phyloP scores from a whole-genome alignment of 495 filamentous ascomycete genomes.

The Xylaria intraflava region DNA sequence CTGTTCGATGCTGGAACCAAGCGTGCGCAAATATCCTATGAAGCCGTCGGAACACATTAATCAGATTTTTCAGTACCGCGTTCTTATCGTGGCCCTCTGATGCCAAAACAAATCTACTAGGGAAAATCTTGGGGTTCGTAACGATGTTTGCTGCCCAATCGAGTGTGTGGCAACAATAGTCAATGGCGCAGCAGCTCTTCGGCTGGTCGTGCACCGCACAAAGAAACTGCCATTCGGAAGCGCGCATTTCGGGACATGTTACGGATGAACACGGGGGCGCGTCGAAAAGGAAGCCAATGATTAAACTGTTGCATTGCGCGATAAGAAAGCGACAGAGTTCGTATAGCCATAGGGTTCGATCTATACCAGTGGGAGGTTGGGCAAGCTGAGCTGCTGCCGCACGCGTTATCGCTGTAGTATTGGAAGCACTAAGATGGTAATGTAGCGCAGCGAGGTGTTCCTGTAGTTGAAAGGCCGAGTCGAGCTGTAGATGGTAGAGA shows the following conservation, averaged over 20 bases:
- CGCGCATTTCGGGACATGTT: conserved; percentile 97
- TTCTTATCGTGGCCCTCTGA: conserved; percentile 51
- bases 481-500: conserved; percentile 51
- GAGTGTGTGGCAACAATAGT: conserved; percentile 97
- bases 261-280: conserved; percentile 73
- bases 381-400: conserved; percentile 66
- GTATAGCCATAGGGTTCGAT: conserved; percentile 89
- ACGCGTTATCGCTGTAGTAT: conserved; percentile 62
- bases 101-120: conserved; percentile 71
- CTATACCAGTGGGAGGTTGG: conserved; percentile 69
- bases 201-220: conserved; percentile 95
- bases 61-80: conserved; percentile 71
- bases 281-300: conserved; percentile 89
- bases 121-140: conserved; percentile 85
- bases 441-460: conserved; percentile 94
- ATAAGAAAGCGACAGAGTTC: conserved; percentile 93
- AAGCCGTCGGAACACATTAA: conserved; percentile 87
- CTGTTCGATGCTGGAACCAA: conserved; percentile 91
- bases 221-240: conserved; percentile 96
- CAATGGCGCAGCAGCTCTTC: conserved; percentile 93
- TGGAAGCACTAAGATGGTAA: conserved; percentile 62
- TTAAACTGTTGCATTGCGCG: conserved; percentile 82
- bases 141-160: conserved; percentile 93
- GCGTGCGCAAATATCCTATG: conserved; percentile 98
- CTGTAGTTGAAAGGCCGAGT: conserved; percentile 96